Conservation (phyloP, 2,329 filamentous ascomycete genomes). For the Graphium sp. region DNA sequence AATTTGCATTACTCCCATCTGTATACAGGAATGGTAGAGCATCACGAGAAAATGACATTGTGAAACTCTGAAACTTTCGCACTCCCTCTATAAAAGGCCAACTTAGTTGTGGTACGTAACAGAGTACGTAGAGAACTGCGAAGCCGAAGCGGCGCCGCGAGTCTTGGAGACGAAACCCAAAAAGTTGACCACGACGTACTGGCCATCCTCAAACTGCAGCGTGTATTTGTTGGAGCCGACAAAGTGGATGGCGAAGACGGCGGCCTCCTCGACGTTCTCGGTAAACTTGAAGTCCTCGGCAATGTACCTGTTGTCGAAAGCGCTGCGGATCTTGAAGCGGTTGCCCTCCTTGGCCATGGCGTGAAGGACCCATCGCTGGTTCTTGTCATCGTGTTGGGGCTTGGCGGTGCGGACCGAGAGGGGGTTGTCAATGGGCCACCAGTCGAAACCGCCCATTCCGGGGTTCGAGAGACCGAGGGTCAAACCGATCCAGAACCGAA, state of each 20-base stretch:
- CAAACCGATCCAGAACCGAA: slow-evolving; percentile 19
- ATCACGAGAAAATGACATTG: too few relatives aligned
- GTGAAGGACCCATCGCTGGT: slow-evolving; percentile 33
- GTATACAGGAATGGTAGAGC: too few relatives aligned
- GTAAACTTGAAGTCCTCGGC: slow-evolving; percentile 5
- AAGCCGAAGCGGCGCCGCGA: too few relatives aligned
- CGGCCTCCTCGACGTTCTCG: slow-evolving; percentile 6
- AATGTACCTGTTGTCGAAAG: slow-evolving; percentile 9
- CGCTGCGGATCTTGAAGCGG: slow-evolving; percentile 12
- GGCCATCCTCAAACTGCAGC: slow-evolving; percentile 6
- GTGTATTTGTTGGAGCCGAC: slow-evolving; percentile 8
- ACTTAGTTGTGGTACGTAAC: too few relatives aligned
- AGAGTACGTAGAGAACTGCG: too few relatives aligned
- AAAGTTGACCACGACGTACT: too few relatives aligned
- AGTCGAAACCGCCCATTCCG: too few relatives aligned
- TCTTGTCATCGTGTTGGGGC: slow-evolving; percentile 17
- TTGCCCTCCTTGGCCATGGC: slow-evolving; percentile 12
- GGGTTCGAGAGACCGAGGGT: slow-evolving; percentile 18
- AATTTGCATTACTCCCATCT: too few relatives aligned
- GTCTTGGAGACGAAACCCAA: too few relatives aligned
- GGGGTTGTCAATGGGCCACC: slow-evolving; percentile 4
- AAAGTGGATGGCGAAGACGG: slow-evolving; percentile 8
- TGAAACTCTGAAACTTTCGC: too few relatives aligned
- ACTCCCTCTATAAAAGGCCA: too few relatives aligned
- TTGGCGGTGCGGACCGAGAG: slow-evolving; percentile 11